phyloP scores from a whole-genome alignment of 805 yeast genomes.

The Schizosaccharomyces cryophilus region DNA sequence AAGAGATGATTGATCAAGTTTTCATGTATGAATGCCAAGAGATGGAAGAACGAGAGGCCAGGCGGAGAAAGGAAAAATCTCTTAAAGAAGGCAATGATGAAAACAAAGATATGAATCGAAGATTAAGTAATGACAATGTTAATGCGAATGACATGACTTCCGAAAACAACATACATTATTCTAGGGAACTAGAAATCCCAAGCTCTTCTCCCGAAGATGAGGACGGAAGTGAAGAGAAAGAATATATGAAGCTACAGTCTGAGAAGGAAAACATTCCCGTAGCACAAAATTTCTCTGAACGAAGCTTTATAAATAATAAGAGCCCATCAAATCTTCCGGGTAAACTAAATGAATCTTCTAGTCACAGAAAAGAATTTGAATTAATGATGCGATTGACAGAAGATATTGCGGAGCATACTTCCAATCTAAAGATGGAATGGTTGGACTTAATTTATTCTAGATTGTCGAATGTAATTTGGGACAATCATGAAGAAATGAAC shows the following conservation, averaged over 20 bases:
- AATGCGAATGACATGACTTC: too few species aligned
- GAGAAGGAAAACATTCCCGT: too few species aligned
- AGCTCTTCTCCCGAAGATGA: too few species aligned
- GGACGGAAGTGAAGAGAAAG: too few species aligned
- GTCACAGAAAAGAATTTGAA: not conserved
- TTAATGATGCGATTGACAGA: not conserved
- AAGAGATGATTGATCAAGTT: constrained; percentile 49
- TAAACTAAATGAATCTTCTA: too few species aligned
- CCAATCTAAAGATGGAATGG: not conserved
- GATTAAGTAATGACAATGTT: too few species aligned
- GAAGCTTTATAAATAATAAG: too few species aligned
- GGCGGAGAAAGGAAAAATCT: not conserved
- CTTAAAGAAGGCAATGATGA: not conserved
- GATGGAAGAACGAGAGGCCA: not conserved
- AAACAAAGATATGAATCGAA: not conserved
- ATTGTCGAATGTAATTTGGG: not conserved
- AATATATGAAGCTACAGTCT: too few species aligned
- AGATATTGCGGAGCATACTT: not conserved
- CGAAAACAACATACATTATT: too few species aligned
- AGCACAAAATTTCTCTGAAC: too few species aligned
- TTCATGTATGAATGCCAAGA: constrained; percentile 48
- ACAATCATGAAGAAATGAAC: not conserved
- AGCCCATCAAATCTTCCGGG: too few species aligned
- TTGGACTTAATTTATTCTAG: not conserved
- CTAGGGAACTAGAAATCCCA: too few species aligned